Conservation (phyloP, 2,329 filamentous ascomycete genomes). For the Arthrobotrys iridis region DNA sequence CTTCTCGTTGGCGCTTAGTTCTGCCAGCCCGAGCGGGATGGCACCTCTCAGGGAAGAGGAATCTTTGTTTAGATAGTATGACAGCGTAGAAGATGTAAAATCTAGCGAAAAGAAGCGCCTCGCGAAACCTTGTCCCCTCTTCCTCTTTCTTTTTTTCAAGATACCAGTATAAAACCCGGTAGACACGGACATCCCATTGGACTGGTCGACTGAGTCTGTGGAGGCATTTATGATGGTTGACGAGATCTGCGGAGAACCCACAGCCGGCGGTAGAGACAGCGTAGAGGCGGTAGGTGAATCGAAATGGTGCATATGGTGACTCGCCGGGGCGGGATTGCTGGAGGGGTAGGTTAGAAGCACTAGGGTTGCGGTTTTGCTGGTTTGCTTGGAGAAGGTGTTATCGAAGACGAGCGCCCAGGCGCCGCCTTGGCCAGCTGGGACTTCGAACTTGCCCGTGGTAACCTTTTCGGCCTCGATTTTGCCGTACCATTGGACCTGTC, state of each 20-base stretch:
- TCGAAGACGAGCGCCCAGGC: slow-evolving; percentile 98
- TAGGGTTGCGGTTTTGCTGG: slow-evolving; percentile 93
- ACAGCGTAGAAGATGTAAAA: slow-evolving; percentile 90
- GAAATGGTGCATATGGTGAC: slow-evolving; percentile 71
- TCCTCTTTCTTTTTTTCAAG: slow-evolving; percentile 87
- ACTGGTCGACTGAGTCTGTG: slow-evolving; percentile 55
- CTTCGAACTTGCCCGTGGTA: slow-evolving; percentile 86
- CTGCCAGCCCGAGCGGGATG: slow-evolving; percentile 89
- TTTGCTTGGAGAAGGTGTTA: slow-evolving; percentile 97
- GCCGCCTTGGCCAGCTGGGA: slow-evolving; percentile 76
- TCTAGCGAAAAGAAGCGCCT: slow-evolving; percentile 95
- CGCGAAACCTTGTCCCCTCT: slow-evolving; percentile 92
- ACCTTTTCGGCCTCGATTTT: slow-evolving; percentile 98
- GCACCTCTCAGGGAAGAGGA: slow-evolving; percentile 91
- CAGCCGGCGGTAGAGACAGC: slow-evolving; percentile 12
- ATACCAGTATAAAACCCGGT: slow-evolving; percentile 74
- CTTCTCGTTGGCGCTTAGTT: slow-evolving; percentile 87
- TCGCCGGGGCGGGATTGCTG: slow-evolving; percentile 77
- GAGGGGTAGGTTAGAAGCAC: slow-evolving; percentile 94
- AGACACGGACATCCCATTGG: slow-evolving; percentile 28
- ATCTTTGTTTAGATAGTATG: slow-evolving; percentile 94
- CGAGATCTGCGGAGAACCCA: slow-evolving; percentile 18
- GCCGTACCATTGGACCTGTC: slow-evolving; percentile 79
- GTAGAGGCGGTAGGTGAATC: slow-evolving; percentile 53
- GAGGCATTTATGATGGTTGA: slow-evolving; percentile 48